Evolutionary conservation across 306 rosid species (phyloP).

Genomic region (Ziziphus jujuba): DNA sequence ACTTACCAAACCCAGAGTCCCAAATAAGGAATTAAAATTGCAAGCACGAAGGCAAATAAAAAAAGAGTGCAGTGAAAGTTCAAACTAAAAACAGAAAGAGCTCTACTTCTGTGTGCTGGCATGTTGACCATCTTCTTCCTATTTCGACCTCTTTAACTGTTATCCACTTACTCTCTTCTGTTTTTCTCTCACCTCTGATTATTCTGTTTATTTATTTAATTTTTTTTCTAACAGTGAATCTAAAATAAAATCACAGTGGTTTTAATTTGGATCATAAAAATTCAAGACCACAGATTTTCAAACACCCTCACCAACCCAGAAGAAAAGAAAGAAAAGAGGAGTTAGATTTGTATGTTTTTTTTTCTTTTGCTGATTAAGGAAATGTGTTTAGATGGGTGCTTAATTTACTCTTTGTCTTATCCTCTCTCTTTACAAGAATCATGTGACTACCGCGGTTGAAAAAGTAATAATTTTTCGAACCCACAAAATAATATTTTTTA

Average conservation of each 20-base stretch:
- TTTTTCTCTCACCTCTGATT: not conserved
- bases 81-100: not conserved
- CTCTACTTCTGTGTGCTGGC: not conserved
- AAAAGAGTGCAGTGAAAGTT: constrained; percentile 1
- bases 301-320: not conserved
- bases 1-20: constrained; percentile 2
- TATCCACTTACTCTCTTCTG: not conserved
- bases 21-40: not conserved
- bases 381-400: too few relatives aligned
- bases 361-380: not conserved
- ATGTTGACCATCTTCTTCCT: not conserved
- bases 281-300: not conserved
- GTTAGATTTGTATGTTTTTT: not conserved
- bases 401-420: too few relatives aligned
- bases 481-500: not conserved
- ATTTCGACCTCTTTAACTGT: not conserved
- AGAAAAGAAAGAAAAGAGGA: not conserved
- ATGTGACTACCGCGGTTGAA: constrained; percentile 19
- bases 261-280: too few relatives aligned
- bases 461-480: not conserved
- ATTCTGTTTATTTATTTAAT: too few relatives aligned
- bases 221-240: too few relatives aligned
- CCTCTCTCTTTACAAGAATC: constrained; percentile 4
- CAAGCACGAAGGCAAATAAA: not conserved
- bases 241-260: too few relatives aligned